Percentiles rank a stretch among this genome's conserved stretches.
phyloP scores from a whole-genome alignment of 257 asterid genomes.

The Solanum pinnatisectum region DNA sequence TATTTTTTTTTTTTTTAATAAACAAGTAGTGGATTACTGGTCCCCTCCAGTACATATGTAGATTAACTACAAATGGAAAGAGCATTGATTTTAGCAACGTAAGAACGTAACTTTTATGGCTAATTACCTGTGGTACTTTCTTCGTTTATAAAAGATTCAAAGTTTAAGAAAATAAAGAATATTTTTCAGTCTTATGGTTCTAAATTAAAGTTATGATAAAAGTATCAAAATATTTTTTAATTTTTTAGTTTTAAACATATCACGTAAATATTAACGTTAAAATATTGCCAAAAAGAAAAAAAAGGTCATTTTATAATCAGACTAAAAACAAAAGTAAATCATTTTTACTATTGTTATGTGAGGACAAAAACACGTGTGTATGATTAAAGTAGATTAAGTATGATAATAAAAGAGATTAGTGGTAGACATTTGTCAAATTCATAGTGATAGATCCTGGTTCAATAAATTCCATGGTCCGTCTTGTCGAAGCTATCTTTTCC shows the following conservation, averaged over 20 bases:
- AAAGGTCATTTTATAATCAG: no score
- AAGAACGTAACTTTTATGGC: conserved; percentile 8
- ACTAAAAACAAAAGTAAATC: no score
- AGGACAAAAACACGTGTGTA: not conserved
- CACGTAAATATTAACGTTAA: no score
- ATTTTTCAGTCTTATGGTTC: no score
- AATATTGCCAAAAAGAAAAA: no score
- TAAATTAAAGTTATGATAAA: no score
- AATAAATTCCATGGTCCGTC: not conserved
- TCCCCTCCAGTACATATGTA: conserved; percentile 11
- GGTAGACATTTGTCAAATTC: not conserved
- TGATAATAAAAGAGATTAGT: not conserved
- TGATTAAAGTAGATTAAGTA: not conserved
- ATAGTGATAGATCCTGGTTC: not conserved
- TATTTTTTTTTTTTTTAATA: not conserved
- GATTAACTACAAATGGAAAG: not conserved
- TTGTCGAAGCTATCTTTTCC: not conserved
- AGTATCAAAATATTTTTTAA: no score
- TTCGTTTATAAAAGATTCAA: no score
- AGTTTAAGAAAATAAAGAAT: no score
- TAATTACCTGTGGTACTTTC: not conserved
- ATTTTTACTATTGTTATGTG: not conserved
- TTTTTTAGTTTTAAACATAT: no score
- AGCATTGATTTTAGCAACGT: not conserved
- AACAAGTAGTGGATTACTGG: not conserved